Conservation (phyloP, 371 early-diverging fungal species). For the Umbelopsis sp. region DNA sequence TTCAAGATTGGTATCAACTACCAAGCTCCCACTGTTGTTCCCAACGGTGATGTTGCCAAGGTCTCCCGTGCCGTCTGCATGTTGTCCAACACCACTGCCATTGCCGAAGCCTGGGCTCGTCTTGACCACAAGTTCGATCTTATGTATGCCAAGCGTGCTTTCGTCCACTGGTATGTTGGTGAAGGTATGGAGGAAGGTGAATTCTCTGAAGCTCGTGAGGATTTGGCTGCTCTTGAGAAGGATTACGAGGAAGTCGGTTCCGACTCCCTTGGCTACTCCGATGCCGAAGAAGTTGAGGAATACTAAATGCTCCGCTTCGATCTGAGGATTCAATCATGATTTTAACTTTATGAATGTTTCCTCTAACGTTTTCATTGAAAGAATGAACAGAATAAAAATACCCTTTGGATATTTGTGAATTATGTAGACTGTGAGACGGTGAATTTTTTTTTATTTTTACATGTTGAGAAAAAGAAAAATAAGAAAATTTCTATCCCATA, state of each 20-base stretch:
- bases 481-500: background rate
- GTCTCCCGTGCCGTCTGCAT: slow-evolving; percentile 95
- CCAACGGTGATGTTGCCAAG: slow-evolving; percentile 89
- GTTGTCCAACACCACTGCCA: slow-evolving; percentile 96
- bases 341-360: background rate
- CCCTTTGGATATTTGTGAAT: slow-evolving; percentile 4
- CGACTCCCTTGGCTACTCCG: slow-evolving; percentile 83
- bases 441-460: no score
- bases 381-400: slow-evolving; percentile 1
- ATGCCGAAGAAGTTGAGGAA: slow-evolving; percentile 54
- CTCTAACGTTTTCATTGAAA: background rate
- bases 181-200: slow-evolving; percentile 97
- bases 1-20: slow-evolving; percentile 98
- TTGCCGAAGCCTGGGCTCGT: slow-evolving; percentile 96
- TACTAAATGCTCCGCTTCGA: slow-evolving; percentile 21
- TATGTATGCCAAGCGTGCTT: slow-evolving; percentile 98
- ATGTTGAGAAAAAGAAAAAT: no score
- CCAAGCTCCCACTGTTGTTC: slow-evolving; percentile 88
- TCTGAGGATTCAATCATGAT: background rate
- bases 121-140: slow-evolving; percentile 95
- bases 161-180: slow-evolving; percentile 99
- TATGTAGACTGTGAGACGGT: background rate
- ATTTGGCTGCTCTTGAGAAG: slow-evolving; percentile 99
- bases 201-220: slow-evolving; percentile 90
- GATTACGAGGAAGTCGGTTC: slow-evolving; percentile 98